A percentile compares a stretch with the other conserved stretches of the same genome.
Conservation (phyloP, 202 grass and related monocot genomes). For the Carex sylvatica region DNA sequence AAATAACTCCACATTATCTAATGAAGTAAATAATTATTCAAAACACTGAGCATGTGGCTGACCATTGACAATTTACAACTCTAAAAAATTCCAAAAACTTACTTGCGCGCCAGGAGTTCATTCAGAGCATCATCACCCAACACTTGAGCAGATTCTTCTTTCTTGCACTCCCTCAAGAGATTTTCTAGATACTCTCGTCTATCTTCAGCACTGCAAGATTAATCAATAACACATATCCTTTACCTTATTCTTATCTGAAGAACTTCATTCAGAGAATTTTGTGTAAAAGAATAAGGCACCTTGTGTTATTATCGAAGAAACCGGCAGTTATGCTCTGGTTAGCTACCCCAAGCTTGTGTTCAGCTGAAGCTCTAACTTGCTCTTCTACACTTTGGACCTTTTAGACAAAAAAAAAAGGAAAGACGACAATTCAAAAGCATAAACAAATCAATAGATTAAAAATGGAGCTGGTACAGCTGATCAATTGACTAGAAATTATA, state of each 20-base stretch:
- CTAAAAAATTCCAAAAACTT: conserved; percentile 6
- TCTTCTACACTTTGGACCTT: conserved; percentile 95
- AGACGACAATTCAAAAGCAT: conserved; percentile 32
- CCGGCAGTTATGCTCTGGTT: conserved; percentile 99
- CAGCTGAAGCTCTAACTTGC: conserved; percentile 98
- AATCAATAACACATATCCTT: conserved; percentile 3
- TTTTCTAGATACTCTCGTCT: conserved; percentile 95
- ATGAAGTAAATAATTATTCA: conserved; percentile 3
- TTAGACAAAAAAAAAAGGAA: conserved; percentile 50
- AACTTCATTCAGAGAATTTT: background rate
- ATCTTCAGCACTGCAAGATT: conserved; percentile 86
- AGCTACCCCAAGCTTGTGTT: conserved; percentile 98
- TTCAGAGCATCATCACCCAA: conserved; percentile 95
- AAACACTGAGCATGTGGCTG: background rate
- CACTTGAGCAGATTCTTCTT: conserved; percentile 93
- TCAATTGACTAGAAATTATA: background rate
- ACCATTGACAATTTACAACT: conserved; percentile 11
- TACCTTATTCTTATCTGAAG: background rate
- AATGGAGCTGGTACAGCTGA: background rate
- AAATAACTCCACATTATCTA: background rate
- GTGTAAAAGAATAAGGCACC: conserved; percentile 36
- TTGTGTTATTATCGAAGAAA: conserved; percentile 99
- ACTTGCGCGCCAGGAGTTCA: conserved; percentile 91
- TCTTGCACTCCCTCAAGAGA: conserved; percentile 89
- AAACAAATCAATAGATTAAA: conserved; percentile 5